These are phyloP conservation scores for Hibiscus tridactylites DNA, from an alignment of 345 rosid species.

Conservation along the genomic window DNA sequence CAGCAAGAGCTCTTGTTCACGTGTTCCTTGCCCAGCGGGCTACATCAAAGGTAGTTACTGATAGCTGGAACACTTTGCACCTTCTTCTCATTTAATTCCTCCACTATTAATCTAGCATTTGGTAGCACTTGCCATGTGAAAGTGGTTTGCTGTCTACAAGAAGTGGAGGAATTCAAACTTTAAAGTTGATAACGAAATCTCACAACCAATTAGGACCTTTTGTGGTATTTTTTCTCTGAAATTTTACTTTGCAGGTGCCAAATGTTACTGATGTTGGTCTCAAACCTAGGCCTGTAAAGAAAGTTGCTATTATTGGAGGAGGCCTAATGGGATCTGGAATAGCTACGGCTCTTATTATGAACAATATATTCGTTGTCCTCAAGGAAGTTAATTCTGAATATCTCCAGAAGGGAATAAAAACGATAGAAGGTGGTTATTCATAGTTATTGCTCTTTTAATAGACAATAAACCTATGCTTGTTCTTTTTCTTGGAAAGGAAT, in stretches of 20 bases:
- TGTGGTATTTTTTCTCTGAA: neutral
- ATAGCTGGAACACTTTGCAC: neutral
- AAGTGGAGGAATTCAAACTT: neutral
- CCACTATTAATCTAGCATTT: neutral
- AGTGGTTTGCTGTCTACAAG: neutral
- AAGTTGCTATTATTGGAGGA: conserved; percentile 95
- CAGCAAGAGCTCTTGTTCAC: conserved; percentile 83
- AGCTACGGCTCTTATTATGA: conserved; percentile 67
- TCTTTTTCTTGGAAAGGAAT: neutral
- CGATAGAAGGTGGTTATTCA: conserved; percentile 53
- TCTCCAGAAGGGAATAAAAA: conserved; percentile 66
- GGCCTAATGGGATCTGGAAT: conserved; percentile 99
- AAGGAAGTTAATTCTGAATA: conserved; percentile 85
- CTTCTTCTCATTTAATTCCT: neutral
- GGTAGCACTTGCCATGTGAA: neutral
- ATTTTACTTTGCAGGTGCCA: conserved; percentile 57
- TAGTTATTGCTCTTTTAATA: neutral
- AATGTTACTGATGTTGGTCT: conserved; percentile 76
- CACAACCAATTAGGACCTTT: neutral
- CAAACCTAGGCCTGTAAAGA: conserved; percentile 67
- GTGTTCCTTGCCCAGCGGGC: conserved; percentile 78
- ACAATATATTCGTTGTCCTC: conserved; percentile 63
- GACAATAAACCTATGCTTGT: neutral
- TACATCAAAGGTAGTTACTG: conserved; percentile 58
- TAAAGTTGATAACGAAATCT: conserved; percentile 1